These are phyloP conservation scores for Diaporthe sp. DNA, from an alignment of 2,329 filamentous ascomycete species.

Conservation along the genomic window DNA sequence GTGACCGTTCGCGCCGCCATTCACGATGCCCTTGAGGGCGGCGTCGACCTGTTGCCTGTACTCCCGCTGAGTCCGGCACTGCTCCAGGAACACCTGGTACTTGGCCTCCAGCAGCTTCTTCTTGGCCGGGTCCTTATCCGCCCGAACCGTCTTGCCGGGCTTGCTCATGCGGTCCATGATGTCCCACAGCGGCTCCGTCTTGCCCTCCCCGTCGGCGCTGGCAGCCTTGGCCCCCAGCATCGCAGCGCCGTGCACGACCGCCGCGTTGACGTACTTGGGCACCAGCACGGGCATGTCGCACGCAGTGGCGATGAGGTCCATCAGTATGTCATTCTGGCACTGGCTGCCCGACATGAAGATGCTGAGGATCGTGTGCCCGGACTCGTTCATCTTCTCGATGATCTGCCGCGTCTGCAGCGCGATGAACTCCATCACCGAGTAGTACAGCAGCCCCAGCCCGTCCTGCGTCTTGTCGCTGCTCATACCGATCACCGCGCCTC, in stretches of 20 bases:
- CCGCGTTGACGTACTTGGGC: slow-evolving; percentile 92
- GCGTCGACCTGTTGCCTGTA: slow-evolving; percentile 86
- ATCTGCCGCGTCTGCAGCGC: slow-evolving; percentile 97
- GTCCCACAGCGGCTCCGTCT: slow-evolving; percentile 89
- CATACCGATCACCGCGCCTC: slow-evolving; percentile 87
- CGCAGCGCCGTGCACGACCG: slow-evolving; percentile 96
- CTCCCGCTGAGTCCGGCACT: slow-evolving; percentile 85
- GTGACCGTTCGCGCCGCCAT: neutral
- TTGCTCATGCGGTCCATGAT: slow-evolving; percentile 99
- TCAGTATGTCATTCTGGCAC: slow-evolving; percentile 94
- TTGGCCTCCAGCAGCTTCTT: slow-evolving; percentile 87
- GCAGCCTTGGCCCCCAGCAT: slow-evolving; percentile 99
- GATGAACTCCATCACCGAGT: slow-evolving; percentile 97
- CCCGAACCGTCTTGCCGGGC: slow-evolving; percentile 85
- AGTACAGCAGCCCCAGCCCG: slow-evolving; percentile 91
- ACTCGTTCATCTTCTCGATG: slow-evolving; percentile 90
- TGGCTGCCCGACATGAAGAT: slow-evolving; percentile 99
- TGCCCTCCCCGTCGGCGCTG: slow-evolving; percentile 80
- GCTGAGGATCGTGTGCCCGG: slow-evolving; percentile 87
- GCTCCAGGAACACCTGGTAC: slow-evolving; percentile 95
- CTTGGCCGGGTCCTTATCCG: slow-evolving; percentile 78
- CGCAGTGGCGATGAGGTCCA: slow-evolving; percentile 89
- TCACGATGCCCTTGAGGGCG: slow-evolving; percentile 52
- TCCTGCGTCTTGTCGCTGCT: slow-evolving; percentile 89
- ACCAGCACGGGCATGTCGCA: slow-evolving; percentile 95